Evolutionary conservation across 1,139 yeast species (phyloP).

Genomic region (Sugiyamaella xylanicola): DNA sequence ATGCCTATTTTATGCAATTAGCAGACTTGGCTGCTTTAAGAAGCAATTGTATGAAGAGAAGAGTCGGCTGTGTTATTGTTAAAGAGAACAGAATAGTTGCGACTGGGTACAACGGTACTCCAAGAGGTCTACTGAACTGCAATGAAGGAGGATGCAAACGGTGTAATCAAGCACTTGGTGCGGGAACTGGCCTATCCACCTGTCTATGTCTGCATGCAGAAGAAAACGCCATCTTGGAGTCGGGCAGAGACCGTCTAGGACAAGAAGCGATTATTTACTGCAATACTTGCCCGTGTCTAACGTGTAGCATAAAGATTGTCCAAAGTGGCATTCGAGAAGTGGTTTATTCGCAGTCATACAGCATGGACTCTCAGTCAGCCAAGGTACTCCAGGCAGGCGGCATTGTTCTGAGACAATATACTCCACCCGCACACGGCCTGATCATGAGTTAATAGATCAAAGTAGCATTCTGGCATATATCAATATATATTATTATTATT

Average conservation of each 20-base stretch:
- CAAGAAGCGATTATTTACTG: slow-evolving; percentile 69
- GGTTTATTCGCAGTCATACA: slow-evolving; percentile 89
- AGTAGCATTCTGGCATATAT: too few relatives aligned
- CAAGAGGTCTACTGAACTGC: slow-evolving; percentile 82
- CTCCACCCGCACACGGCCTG: slow-evolving; percentile 51
- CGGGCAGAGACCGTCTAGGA: slow-evolving; percentile 89
- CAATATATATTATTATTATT: too few relatives aligned
- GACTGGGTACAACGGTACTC: slow-evolving; percentile 97
- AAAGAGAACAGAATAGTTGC: slow-evolving; percentile 85
- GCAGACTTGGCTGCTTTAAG: slow-evolving; percentile 93
- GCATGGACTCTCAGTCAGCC: slow-evolving; percentile 81
- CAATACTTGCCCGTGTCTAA: slow-evolving; percentile 95
- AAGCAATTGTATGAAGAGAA: slow-evolving; percentile 93
- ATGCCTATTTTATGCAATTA: slow-evolving; percentile 86
- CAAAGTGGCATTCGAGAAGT: slow-evolving; percentile 91
- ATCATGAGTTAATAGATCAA: not conserved
- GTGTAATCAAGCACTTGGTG: slow-evolving; percentile 60
- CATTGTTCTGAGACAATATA: slow-evolving; percentile 70
- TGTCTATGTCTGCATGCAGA: slow-evolving; percentile 96
- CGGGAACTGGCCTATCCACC: slow-evolving; percentile 73
- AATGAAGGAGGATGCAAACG: slow-evolving; percentile 94
- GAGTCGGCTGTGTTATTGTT: slow-evolving; percentile 95
- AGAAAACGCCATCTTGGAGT: slow-evolving; percentile 91
- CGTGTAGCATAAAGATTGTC: slow-evolving; percentile 92
- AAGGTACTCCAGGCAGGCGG: slow-evolving; percentile 74